Percentiles rank a stretch among this genome's conserved stretches.
Evolutionary conservation across 305 asterid species (phyloP).

Genomic region (Solanum chacoense): DNA sequence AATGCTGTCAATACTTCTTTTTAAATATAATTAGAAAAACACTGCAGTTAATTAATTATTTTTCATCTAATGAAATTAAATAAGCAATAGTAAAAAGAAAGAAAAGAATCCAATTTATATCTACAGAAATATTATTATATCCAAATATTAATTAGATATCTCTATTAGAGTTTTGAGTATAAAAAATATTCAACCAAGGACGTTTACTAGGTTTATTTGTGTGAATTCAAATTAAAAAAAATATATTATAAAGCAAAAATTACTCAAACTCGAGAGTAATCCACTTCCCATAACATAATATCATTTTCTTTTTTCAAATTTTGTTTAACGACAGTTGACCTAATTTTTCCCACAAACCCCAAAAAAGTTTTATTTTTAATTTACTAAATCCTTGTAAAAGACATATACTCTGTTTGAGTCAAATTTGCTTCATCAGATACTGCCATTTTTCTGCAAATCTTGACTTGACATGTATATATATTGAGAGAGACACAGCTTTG

Average conservation of each 20-base stretch:
- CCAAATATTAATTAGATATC: neutral
- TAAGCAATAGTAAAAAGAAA: neutral
- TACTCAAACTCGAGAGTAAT: neutral
- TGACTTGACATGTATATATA: slow-evolving; percentile 2
- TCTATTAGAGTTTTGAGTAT: too few relatives aligned
- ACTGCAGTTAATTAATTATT: neutral
- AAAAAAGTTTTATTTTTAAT: neutral
- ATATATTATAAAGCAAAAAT: neutral
- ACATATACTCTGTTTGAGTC: neutral
- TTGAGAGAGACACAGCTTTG: slow-evolving; percentile 6
- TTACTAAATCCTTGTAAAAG: neutral
- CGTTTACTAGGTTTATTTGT: neutral
- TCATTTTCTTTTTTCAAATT: neutral
- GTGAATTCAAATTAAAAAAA: neutral
- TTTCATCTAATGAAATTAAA: neutral
- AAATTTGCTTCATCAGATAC: neutral
- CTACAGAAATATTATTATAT: neutral
- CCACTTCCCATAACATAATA: neutral
- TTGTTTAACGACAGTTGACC: neutral
- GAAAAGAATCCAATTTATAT: neutral
- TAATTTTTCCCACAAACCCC: neutral
- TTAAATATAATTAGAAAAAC: neutral
- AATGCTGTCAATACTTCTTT: neutral
- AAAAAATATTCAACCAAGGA: too few relatives aligned
- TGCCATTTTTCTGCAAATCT: neutral